A percentile compares a stretch with the other conserved stretches of the same genome.
These are phyloP conservation scores for Lodderomyces margitis DNA, from an alignment of 1,139 yeast species.

Conservation along the genomic window DNA sequence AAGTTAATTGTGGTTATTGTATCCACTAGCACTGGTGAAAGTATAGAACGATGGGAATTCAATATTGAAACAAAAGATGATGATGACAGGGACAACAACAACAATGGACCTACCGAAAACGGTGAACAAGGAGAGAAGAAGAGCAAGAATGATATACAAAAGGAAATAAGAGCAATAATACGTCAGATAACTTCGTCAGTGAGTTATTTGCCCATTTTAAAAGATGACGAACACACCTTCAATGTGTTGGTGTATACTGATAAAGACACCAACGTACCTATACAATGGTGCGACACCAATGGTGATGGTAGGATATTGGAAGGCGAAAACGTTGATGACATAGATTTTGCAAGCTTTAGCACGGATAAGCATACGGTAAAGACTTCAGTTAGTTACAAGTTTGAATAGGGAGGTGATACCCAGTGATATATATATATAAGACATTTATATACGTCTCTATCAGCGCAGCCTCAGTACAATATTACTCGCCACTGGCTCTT, in stretches of 20 bases:
- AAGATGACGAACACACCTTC: constrained; percentile 70
- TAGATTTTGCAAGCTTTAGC: constrained; percentile 65
- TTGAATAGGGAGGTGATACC: constrained; percentile 8
- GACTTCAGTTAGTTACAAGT: constrained; percentile 70
- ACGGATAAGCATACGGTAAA: constrained; percentile 74
- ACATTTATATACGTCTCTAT: too few species aligned
- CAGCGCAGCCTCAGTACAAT: too few species aligned
- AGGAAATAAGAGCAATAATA: constrained; percentile 79
- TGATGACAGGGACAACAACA: constrained; percentile 8
- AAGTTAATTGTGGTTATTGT: constrained; percentile 72
- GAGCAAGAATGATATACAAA: constrained; percentile 54
- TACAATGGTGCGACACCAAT: constrained; percentile 80
- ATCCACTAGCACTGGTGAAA: constrained; percentile 63
- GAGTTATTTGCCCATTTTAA: constrained; percentile 75
- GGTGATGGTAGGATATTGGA: constrained; percentile 56
- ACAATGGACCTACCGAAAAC: background rate
- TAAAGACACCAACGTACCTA: constrained; percentile 59
- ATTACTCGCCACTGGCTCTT: background rate
- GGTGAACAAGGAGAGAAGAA: constrained; percentile 21
- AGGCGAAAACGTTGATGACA: constrained; percentile 60
- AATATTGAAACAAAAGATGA: constrained; percentile 47
- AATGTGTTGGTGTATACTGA: constrained; percentile 86
- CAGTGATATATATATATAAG: too few species aligned
- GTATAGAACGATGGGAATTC: constrained; percentile 87
- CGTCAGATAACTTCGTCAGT: constrained; percentile 89